These are phyloP conservation scores for Xylaria cubensis DNA, from an alignment of 495 filamentous ascomycete genomes.

Conservation along the genomic window DNA sequence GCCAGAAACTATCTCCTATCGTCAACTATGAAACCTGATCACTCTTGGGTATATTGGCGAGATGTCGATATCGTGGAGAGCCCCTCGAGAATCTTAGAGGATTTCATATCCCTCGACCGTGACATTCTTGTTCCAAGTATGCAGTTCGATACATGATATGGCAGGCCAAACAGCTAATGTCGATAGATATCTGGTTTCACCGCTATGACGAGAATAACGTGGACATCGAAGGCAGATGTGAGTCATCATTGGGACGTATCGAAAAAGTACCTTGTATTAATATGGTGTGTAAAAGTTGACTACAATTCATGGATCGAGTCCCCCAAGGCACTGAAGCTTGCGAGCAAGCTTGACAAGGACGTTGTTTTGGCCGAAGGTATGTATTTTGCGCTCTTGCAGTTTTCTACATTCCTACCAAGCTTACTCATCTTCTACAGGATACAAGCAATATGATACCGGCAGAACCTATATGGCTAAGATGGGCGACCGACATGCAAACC, in stretches of 20 bases:
- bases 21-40: slow-evolving; percentile 84
- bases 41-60: slow-evolving; percentile 99
- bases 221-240: slow-evolving; percentile 95
- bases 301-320: slow-evolving; percentile 99
- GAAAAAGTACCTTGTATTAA: slow-evolving; percentile 2
- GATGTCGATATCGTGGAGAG: slow-evolving; percentile 96
- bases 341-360: slow-evolving; percentile 75
- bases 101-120: slow-evolving; percentile 90
- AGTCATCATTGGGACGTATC: not conserved
- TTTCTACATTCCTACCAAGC: slow-evolving; percentile 26
- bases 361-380: slow-evolving; percentile 84
- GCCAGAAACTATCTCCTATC: slow-evolving; percentile 92
- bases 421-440: slow-evolving; percentile 61
- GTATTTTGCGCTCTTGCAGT: not conserved
- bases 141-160: slow-evolving; percentile 36
- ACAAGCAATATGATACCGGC: slow-evolving; percentile 89
- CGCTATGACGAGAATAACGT: slow-evolving; percentile 77
- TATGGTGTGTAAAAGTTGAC: slow-evolving; percentile 68
- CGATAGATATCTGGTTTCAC: slow-evolving; percentile 95
- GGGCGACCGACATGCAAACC: slow-evolving; percentile 91
- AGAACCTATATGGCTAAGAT: slow-evolving; percentile 84
- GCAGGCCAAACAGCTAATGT: slow-evolving; percentile 38
- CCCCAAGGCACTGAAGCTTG: slow-evolving; percentile 75
- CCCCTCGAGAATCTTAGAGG: slow-evolving; percentile 85
- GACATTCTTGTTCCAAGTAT: slow-evolving; percentile 96